Evolutionary conservation across 1,139 yeast species (phyloP).

Genomic region (Blastobotrys arbuscula): DNA sequence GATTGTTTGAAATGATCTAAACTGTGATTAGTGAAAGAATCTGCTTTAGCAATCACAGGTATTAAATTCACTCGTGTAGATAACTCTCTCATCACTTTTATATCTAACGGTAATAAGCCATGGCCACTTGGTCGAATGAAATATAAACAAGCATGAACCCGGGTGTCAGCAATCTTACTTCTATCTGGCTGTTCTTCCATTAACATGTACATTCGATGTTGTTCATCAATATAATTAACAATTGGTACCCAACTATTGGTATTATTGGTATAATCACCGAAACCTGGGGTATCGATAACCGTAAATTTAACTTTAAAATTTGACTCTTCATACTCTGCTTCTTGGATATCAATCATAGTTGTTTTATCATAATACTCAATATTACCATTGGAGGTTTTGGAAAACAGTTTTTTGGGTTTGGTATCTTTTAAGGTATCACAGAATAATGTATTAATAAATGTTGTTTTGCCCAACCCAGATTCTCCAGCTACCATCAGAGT

Average conservation of each 20-base stretch:
- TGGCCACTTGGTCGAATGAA: conserved; percentile 54
- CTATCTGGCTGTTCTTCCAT: conserved; percentile 74
- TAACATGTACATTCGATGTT: conserved; percentile 51
- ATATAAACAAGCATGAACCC: conserved; percentile 75
- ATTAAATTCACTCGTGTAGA: conserved; percentile 62
- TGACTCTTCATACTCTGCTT: conserved; percentile 46
- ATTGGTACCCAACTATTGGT: conserved; percentile 54
- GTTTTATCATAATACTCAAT: conserved; percentile 31
- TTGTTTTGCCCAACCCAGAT: conserved; percentile 75
- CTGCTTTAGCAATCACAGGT: conserved; percentile 74
- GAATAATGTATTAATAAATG: conserved; percentile 79
- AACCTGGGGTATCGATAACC: conserved; percentile 69
- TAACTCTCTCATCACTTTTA: conserved; percentile 62
- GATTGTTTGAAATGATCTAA: conserved; percentile 39
- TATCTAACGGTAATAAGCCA: conserved; percentile 54
- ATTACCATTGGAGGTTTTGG: not conserved
- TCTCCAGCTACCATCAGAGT: conserved; percentile 92
- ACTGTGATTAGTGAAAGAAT: conserved; percentile 47
- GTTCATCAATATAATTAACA: conserved; percentile 54
- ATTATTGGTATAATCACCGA: conserved; percentile 67
- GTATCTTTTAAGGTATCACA: conserved; percentile 40
- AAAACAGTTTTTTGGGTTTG: conserved; percentile 25
- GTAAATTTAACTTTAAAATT: conserved; percentile 48
- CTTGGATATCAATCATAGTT: conserved; percentile 37
- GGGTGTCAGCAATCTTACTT: conserved; percentile 42